Conservation (phyloP, 2,329 filamentous ascomycete genomes). For the Lasiodiplodia hormozganensis region DNA sequence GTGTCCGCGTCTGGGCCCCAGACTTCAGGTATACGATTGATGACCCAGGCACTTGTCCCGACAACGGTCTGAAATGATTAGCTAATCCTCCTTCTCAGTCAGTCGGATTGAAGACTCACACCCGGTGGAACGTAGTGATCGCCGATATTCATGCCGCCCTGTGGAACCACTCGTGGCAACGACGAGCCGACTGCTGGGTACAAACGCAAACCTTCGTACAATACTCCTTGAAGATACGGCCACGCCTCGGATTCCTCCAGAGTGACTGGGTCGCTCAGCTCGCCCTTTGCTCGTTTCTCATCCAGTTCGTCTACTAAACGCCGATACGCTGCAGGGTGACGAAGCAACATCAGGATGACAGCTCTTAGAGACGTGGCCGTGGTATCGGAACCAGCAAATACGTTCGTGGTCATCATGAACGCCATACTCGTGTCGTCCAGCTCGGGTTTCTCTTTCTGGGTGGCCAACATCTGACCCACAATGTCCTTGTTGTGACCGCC, state of each 20-base stretch:
- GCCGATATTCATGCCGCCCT: neutral
- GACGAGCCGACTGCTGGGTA: neutral
- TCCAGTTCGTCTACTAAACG: neutral
- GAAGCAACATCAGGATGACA: neutral
- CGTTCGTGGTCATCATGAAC: neutral
- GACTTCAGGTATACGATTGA: neutral
- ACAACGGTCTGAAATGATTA: neutral
- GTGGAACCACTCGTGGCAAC: neutral
- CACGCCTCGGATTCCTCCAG: neutral
- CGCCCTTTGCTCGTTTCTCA: neutral
- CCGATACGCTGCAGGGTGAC: neutral
- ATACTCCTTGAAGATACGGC: neutral
- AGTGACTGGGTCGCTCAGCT: neutral
- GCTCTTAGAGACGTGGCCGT: neutral
- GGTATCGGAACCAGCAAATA: neutral
- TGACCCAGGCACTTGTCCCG: neutral
- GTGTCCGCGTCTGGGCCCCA: neutral
- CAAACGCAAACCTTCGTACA: neutral
- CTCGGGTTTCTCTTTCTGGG: neutral
- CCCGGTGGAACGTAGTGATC: neutral
- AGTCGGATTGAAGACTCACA: neutral
- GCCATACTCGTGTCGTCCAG: neutral
- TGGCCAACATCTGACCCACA: neutral
- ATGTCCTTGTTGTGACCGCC: neutral
- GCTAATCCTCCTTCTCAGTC: neutral